Base-by-base conservation (phyloP, 2,329 filamentous ascomycete species). In the Xylaria sp. region DNA sequence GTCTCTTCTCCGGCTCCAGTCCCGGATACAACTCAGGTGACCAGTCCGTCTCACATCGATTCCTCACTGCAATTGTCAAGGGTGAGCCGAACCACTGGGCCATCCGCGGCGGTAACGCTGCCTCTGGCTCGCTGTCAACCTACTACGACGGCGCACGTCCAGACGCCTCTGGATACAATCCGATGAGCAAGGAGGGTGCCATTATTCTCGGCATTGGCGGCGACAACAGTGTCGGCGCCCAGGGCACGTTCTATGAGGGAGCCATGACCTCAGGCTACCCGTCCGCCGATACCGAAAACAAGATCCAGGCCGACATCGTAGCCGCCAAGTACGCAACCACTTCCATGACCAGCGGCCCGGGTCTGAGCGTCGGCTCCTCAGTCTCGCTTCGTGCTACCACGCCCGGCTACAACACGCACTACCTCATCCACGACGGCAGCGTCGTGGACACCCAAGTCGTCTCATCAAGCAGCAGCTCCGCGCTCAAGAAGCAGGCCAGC, bases 141-240 rank as follows among this genome's bases (percentile, higher is more conserved):
- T 87, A 79, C 72, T 88, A 83, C 68, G 80, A 72, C 60, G 85
- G 85, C 7, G 73, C 65, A 1, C 81, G 85, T 2, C 85, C 85
- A 2, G 63, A 69, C 13, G 49, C 44, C 1, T 35, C 16, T 8
- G 83, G 83, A 8, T 87, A 88, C 71, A 81, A 84, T 68, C 78
- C 80, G 0, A 88, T 88, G 85, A 75, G 67, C 64, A 86, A 87
- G 65, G 84, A 88, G 67, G 85, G 85, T 11, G 80, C 84, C 58
- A 85, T 88, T 48, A 78, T 88, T 59, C 82, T 88, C 13, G 85
- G 85, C 16, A 86, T 87, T 53, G 85, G 85, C 13, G 85, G 85
- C 6, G 85, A 88, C 64, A 88, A 86, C 72, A 85, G 82, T 67
- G 74, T 76, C 65, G 66, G 79, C 44, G 84, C 78, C 0, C 82